Evolutionary conservation across 2,329 filamentous ascomycete genomes (phyloP), one percentile per base, ranked within the genome.

Genomic region (Helminthosporium solani): DNA sequence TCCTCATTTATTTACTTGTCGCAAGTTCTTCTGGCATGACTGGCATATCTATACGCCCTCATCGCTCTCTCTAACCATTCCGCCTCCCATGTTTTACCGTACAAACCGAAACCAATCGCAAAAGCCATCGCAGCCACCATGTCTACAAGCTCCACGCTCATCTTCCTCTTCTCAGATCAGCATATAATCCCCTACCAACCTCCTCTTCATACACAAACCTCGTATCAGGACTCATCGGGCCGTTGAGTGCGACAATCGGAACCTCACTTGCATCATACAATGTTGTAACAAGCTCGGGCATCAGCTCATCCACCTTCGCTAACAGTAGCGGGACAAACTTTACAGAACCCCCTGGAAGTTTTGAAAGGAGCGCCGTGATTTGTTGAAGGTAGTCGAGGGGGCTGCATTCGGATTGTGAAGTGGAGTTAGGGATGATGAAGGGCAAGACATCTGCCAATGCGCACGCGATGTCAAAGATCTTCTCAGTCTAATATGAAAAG

Each of bases 21-120:
- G 77, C 77, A 28, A 73, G 75, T 5, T 81, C 76, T 1, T 78
- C 78, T 0, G 81, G 82, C 5, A 82, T 85, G 47, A 73, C 85
- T 9, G 80, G 80, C 8, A 75, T 82, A 1, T 80, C 80, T 0
- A 79, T 79, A 0, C n/a, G 82, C 75, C 0, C 69, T 85, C 36
- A 86, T 86, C 53, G 79, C 81, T 0, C 70, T 86, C 2, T 83
- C 80, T 0, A 71, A 73, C 28, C 81, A 85, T 54, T 76, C 76
- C 2, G 68, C 78, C 6, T 86, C 83, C 60, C 84, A n/a, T n/a
- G n/a, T n/a, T n/a, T n/a, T n/a, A n/a, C n/a, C n/a, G n/a, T n/a
- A n/a, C n/a, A n/a, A n/a, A n/a, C n/a, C n/a, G n/a, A n/a, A n/a
- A n/a, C n/a, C n/a, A n/a, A 72, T 83, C 25, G 67, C 85, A n/a